phyloP scores from a whole-genome alignment of 495 filamentous ascomycete genomes.

The Trichocladium uniseriatum region DNA sequence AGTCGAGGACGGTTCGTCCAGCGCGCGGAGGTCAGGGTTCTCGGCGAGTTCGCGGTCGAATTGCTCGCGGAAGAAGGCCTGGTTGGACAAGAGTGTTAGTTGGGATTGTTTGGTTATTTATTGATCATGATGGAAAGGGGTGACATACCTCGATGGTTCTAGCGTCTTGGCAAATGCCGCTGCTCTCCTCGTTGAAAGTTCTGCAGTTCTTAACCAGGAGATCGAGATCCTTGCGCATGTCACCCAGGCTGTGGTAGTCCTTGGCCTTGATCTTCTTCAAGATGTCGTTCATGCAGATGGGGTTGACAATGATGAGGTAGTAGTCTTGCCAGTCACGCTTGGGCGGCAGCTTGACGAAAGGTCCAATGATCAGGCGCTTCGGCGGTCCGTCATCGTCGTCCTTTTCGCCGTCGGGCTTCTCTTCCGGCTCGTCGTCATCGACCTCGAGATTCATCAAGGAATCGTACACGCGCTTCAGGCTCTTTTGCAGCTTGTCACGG shows the following conservation, averaged over 20 bases:
- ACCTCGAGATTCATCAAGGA: constrained; percentile 70
- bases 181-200: constrained; percentile 92
- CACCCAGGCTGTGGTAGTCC: constrained; percentile 71
- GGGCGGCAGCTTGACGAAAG: constrained; percentile 86
- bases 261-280: constrained; percentile 87
- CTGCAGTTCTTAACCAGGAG: constrained; percentile 82
- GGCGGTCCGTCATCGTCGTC: constrained; percentile 31
- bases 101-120: constrained; percentile 26
- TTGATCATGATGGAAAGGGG: not conserved
- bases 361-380: constrained; percentile 77
- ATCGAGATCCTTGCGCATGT: constrained; percentile 73
- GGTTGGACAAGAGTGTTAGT: not conserved
- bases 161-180: constrained; percentile 82
- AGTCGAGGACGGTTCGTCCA: constrained; percentile 40
- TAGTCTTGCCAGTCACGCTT: constrained; percentile 85
- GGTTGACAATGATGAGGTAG: constrained; percentile 81
- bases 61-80: constrained; percentile 59
- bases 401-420: constrained; percentile 21
- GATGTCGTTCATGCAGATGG: constrained; percentile 90
- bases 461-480: constrained; percentile 65
- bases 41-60: constrained; percentile 60
- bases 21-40: constrained; percentile 64
- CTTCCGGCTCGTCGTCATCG: constrained; percentile 44
- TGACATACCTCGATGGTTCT: constrained; percentile 74
- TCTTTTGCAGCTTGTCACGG: constrained; percentile 59